These are phyloP conservation scores for Phoma herbarum DNA, from an alignment of 2,329 filamentous ascomycete species.

Conservation along the genomic window DNA sequence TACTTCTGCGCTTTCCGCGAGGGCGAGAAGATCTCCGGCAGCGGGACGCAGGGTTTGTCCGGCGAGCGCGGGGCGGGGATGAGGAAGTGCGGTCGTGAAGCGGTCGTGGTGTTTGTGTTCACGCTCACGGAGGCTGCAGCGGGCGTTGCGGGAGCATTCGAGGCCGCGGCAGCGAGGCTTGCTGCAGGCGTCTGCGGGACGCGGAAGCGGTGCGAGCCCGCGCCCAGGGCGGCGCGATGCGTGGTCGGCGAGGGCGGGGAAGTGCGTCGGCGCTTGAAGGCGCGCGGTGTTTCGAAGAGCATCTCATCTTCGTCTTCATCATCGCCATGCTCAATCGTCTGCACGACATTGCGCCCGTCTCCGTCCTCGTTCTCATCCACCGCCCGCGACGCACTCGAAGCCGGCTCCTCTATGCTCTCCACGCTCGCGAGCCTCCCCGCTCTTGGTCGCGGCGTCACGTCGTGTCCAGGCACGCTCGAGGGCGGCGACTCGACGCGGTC, in stretches of 20 bases:
- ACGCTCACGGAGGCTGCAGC: background rate
- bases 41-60: conserved; percentile 41
- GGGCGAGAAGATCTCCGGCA: conserved; percentile 64
- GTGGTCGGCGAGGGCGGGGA: conserved; percentile 12
- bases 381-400: conserved; percentile 27
- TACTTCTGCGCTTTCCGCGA: conserved; percentile 61
- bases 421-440: conserved; percentile 29
- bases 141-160: background rate
- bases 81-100: conserved; percentile 51
- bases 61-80: conserved; percentile 45
- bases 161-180: background rate
- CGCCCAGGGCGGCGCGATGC: background rate
- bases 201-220: conserved; percentile 40
- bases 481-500: conserved; percentile 5
- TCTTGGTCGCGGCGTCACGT: conserved; percentile 1
- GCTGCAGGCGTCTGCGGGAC: conserved; percentile 21
- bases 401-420: conserved; percentile 47
- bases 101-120: conserved; percentile 1
- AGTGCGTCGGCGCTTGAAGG: background rate
- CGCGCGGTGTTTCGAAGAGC: background rate
- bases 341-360: conserved; percentile 11
- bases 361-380: conserved; percentile 15
- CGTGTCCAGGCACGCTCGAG: background rate
- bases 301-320: background rate
- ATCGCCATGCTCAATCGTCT: conserved; percentile 28